A percentile compares a stretch with the other conserved stretches of the same genome.
Evolutionary conservation across 495 filamentous ascomycete genomes (phyloP).

Genomic region (Aspergillus taichungensis): DNA sequence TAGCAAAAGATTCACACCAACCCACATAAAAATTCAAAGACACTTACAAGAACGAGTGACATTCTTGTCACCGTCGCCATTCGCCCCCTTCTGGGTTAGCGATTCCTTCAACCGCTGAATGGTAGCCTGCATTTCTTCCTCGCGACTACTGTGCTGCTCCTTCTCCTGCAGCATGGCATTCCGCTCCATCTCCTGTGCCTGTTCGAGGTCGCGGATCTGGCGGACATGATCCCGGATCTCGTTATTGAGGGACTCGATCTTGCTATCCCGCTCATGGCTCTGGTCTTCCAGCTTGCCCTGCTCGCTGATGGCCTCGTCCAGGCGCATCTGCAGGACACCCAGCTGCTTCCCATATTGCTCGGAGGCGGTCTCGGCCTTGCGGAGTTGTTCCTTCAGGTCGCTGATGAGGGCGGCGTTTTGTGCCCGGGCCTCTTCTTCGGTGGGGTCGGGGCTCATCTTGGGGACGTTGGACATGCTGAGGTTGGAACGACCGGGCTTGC

Average conservation of each 20-base stretch:
- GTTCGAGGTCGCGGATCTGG: conserved; percentile 80
- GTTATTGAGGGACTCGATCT: conserved; percentile 66
- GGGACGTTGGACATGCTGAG: conserved; percentile 50
- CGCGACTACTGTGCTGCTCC: conserved; percentile 70
- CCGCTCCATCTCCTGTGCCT: conserved; percentile 81
- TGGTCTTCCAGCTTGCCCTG: conserved; percentile 79
- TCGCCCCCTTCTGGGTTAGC: conserved; percentile 60
- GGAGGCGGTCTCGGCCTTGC: conserved; percentile 67
- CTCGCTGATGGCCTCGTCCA: conserved; percentile 78
- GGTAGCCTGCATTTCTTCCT: conserved; percentile 81
- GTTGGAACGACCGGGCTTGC: conserved; percentile 50
- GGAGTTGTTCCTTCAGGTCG: conserved; percentile 71
- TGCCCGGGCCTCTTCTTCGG: conserved; percentile 52
- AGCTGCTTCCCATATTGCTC: conserved; percentile 78
- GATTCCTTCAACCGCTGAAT: conserved; percentile 87
- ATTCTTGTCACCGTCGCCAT: conserved; percentile 54
- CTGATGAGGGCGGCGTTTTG: conserved; percentile 74
- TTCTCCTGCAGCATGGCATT: conserved; percentile 82
- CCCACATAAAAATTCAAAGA: neutral
- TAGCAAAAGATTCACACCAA: conserved; percentile 12
- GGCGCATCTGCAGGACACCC: conserved; percentile 71
- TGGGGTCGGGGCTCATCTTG: conserved; percentile 47
- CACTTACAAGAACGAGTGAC: conserved; percentile 64
- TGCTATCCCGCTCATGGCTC: conserved; percentile 71
- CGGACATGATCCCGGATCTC: conserved; percentile 71